Evolutionary conservation across 1,139 yeast genomes (phyloP).

Genomic region (Debaryomyces robertsiae): DNA sequence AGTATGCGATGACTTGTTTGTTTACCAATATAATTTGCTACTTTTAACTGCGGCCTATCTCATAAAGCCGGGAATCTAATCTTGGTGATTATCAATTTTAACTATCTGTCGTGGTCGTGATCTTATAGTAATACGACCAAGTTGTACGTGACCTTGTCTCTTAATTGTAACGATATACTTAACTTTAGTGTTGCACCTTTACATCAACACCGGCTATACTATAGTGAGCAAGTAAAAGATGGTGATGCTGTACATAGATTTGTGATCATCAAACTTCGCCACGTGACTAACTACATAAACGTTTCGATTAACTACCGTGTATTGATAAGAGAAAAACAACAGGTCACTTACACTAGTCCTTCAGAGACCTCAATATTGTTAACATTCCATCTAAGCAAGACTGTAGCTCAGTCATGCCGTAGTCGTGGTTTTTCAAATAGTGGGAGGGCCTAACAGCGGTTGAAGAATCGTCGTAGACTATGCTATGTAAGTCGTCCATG

Average conservation of each 20-base stretch:
- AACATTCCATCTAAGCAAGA: slow-evolving; percentile 28
- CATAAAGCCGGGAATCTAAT: slow-evolving; percentile 6
- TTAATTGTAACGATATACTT: too few species aligned
- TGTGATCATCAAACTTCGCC: background rate
- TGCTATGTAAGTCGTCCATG: slow-evolving; percentile 31
- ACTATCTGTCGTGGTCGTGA: background rate
- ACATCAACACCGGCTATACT: too few species aligned
- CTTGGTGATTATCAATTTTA: background rate
- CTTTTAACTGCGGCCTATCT: background rate
- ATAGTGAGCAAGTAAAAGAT: background rate
- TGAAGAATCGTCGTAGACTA: slow-evolving; percentile 19
- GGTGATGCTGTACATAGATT: slow-evolving; percentile 1
- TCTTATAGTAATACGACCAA: background rate
- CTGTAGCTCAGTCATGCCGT: slow-evolving; percentile 18
- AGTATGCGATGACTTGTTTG: background rate
- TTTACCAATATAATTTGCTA: background rate
- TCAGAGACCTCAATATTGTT: slow-evolving; percentile 2
- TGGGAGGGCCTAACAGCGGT: slow-evolving; percentile 17
- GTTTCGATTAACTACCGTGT: background rate
- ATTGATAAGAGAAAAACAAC: too few species aligned
- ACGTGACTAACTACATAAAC: background rate
- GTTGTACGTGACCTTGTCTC: background rate
- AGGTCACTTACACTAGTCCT: too few species aligned
- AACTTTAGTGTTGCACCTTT: too few species aligned
- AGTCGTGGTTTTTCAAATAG: slow-evolving; percentile 17